These are phyloP conservation scores for Ploettnerulaceae sp. DNA, from an alignment of 2,329 filamentous ascomycete species.

Conservation along the genomic window DNA sequence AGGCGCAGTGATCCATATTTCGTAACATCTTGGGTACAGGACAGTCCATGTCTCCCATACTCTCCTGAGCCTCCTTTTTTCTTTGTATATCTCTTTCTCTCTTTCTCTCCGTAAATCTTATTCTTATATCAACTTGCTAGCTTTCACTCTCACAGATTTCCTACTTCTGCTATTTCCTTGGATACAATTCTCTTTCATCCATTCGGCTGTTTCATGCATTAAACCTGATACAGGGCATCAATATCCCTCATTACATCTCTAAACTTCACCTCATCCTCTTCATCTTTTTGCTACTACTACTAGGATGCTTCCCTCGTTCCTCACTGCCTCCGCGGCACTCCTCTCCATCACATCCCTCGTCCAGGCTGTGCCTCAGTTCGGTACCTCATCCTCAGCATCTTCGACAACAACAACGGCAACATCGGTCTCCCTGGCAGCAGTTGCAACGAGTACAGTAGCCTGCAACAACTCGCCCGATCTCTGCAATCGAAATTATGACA, in stretches of 20 bases:
- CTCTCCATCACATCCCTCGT: constrained; percentile 23
- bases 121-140: not conserved
- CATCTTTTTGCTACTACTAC: not conserved
- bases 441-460: constrained; percentile 26
- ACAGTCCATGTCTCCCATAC: not conserved
- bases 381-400: constrained; percentile 10
- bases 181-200: too few relatives aligned
- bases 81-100: not conserved
- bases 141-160: not conserved
- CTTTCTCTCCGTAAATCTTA: not conserved
- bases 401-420: constrained; percentile 12
- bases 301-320: constrained; percentile 19
- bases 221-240: not conserved
- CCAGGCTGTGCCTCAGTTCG: constrained; percentile 24
- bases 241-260: not conserved
- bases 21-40: constrained; percentile 2
- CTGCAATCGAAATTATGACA: constrained; percentile 66
- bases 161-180: not conserved
- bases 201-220: not conserved
- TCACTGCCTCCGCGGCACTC: constrained; percentile 23
- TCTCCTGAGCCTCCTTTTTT: constrained; percentile 5
- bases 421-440: constrained; percentile 18
- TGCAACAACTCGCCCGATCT: constrained; percentile 80
- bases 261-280: too few relatives aligned
- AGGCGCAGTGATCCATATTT: constrained; percentile 6